Conservation (phyloP, 345 rosid genomes). For the Eucalyptus guilfoylei region DNA sequence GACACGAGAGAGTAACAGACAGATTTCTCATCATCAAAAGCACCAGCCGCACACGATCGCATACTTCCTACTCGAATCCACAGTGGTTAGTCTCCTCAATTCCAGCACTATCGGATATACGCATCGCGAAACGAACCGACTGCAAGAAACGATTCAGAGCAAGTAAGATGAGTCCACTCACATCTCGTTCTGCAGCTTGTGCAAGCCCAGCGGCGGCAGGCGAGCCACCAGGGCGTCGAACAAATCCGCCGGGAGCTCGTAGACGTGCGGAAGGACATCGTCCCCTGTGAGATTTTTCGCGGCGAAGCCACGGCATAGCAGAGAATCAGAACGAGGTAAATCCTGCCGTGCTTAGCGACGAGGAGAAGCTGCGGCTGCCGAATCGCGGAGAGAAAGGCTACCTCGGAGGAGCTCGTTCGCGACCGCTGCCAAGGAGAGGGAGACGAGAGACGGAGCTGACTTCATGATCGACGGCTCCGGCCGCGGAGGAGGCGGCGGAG, state of each 20-base stretch:
- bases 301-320: neutral
- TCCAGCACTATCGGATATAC: neutral
- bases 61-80: neutral
- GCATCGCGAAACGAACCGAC: neutral
- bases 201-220: conserved; percentile 64
- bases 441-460: conserved; percentile 40
- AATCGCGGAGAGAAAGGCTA: neutral
- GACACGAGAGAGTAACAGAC: neutral
- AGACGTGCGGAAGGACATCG: conserved; percentile 23
- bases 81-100: neutral
- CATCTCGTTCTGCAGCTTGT: conserved; percentile 48
- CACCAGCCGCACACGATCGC: neutral
- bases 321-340: neutral
- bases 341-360: neutral
- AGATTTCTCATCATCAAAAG: neutral
- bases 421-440: conserved; percentile 29
- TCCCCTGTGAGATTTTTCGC: conserved; percentile 13
- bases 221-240: conserved; percentile 28
- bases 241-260: conserved; percentile 56
- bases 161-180: conserved; percentile 6
- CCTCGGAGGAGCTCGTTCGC: conserved; percentile 42
- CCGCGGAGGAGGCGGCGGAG: neutral
- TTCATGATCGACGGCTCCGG: conserved; percentile 11
- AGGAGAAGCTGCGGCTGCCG: neutral
- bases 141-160: neutral